Base-by-base conservation (phyloP, 495 filamentous ascomycete genomes). In the Daldinia childiae region DNA sequence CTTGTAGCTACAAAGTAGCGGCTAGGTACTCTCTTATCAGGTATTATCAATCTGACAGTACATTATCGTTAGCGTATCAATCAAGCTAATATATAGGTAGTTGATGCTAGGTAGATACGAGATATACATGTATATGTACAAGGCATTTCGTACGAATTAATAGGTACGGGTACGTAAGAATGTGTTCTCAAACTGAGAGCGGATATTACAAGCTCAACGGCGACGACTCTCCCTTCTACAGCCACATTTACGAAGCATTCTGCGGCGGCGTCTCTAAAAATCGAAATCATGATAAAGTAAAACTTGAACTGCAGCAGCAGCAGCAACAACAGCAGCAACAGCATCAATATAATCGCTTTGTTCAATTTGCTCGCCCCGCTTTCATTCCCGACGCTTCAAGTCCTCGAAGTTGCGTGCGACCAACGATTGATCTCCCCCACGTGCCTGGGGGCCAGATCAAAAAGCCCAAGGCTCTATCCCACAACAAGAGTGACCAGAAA, bases 191-290 rank as follows among this genome's bases (percentile, higher is more conserved):
- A 34, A 69, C 59, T 21, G 50, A 60, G 34, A 51, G 61, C 62
- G 64, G 51, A 43, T 66, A 68, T 58, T 69, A 62, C 66, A 61
- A 52, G 58, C 41, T 58, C 36, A 26, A 30, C 51, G 65, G 56
- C 65, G 65, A 73, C 58, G 66, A 73, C 38, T 73, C 71, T 69
- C 66, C 71, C 41, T 69, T 73, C 41, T 73, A 66, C 66, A 73
- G 71, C 45, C 61, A 62, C 15, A 73, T 73, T 29, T 73, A 54
- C 58, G 71, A 73, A 14, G 65, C 71, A 6, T 73, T 73, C 29
- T 73, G 50, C 65, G 57, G 60, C 51, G 66, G 39, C 43, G 27
- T 58, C 34, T 66, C 71, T 14, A 69, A 62, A 15, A 4, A 19
- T 30, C 71, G 62, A 59, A 50, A 66, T 56, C 57, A 73, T 73